Conservation (phyloP, 768 basidiomycete genomes). For the Rhodotorula sphaerocarpa region DNA sequence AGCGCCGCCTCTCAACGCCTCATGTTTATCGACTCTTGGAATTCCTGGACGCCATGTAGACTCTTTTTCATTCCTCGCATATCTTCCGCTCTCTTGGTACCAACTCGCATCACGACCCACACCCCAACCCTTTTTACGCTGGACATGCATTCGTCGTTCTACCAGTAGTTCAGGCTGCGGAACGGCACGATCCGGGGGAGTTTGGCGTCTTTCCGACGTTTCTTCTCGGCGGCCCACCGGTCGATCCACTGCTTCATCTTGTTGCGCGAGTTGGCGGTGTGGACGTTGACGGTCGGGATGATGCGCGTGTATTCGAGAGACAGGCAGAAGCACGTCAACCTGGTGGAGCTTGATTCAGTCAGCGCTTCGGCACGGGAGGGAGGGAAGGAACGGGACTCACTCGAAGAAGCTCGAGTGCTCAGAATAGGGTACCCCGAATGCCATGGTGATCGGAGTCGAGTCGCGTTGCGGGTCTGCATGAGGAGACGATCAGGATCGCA, state of each 20-base stretch:
- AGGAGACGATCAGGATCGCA: constrained; percentile 36
- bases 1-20: no score
- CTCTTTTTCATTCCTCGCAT: no score
- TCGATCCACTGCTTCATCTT: constrained; percentile 86
- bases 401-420: constrained; percentile 96
- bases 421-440: constrained; percentile 56
- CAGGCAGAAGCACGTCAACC: constrained; percentile 75
- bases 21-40: no score
- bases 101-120: no score
- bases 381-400: background rate
- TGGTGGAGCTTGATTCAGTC: constrained; percentile 2
- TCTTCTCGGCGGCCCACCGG: constrained; percentile 78
- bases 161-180: constrained; percentile 33
- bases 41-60: no score
- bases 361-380: background rate
- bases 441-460: constrained; percentile 56
- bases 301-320: constrained; percentile 76
- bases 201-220: constrained; percentile 48
- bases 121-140: no score
- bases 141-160: no score
- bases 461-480: constrained; percentile 51
- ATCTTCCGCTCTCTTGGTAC: no score
- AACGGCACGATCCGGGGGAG: constrained; percentile 25
- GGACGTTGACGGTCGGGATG: constrained; percentile 91
- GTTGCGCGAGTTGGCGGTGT: constrained; percentile 58